Percentiles rank a stretch among this genome's conserved stretches.
Evolutionary conservation across 148 eudicot genomes (phyloP).

Genomic region (Silene uniflora): DNA sequence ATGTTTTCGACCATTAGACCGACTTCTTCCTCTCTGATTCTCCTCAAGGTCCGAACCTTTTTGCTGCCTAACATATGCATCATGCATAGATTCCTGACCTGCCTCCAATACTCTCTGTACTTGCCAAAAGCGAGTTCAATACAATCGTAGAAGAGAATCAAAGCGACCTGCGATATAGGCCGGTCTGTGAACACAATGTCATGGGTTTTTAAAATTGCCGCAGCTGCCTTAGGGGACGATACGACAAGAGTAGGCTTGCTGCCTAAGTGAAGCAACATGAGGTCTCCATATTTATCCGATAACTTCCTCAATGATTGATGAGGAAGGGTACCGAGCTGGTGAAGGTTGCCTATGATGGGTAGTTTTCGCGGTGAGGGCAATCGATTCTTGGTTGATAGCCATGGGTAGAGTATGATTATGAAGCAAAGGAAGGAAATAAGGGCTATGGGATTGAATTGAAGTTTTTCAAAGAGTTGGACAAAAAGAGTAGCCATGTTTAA

Average conservation of each 20-base stretch:
- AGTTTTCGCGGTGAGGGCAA: too few relatives aligned
- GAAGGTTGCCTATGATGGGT: too few relatives aligned
- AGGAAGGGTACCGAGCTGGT: too few relatives aligned
- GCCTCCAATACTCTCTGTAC: too few relatives aligned
- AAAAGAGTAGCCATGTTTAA: not conserved
- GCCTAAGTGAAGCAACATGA: slow-evolving; percentile 43
- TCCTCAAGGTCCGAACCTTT: too few relatives aligned
- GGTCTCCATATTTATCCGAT: slow-evolving; percentile 29
- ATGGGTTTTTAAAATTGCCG: slow-evolving; percentile 38
- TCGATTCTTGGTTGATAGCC: not conserved
- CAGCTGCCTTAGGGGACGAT: slow-evolving; percentile 34
- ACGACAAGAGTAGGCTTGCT: slow-evolving; percentile 29
- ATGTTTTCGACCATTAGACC: slow-evolving; percentile 20
- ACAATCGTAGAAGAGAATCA: too few relatives aligned
- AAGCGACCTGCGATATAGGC: not conserved
- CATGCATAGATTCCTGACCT: too few relatives aligned
- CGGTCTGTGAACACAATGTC: slow-evolving; percentile 33
- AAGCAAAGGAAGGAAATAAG: slow-evolving; percentile 5
- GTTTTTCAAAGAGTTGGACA: not conserved
- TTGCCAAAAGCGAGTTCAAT: too few relatives aligned
- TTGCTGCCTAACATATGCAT: too few relatives aligned
- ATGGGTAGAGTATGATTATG: slow-evolving; percentile 14
- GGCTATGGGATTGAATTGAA: not conserved
- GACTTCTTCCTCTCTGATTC: too few relatives aligned
- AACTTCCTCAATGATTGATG: slow-evolving; percentile 27